Evolutionary conservation across 148 eudicot species (phyloP), one percentile per base, ranked within the genome.

Genomic region (Arbutus unedo): DNA sequence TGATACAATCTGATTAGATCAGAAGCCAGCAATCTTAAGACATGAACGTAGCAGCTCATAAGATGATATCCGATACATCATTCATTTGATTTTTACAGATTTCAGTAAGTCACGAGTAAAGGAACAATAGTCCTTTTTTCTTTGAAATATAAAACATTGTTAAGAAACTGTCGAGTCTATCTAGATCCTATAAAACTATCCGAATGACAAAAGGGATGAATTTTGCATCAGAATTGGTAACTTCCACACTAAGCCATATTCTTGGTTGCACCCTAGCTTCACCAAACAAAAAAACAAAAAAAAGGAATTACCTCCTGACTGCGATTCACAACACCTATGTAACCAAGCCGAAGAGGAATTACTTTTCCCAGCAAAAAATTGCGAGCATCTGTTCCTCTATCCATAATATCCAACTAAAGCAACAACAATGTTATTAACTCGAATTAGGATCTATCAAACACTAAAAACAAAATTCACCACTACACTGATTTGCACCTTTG

Each of bases 351-450:
- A 82, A 95, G 93, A 57, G 98, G 98, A 75, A 95, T 88, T 54
- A 93, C 97, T 92, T 95, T 92, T 74, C 98, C 98, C 10, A 95
- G 92, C 91, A 95, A 88, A 79, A 95, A 93, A 71, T 95, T 92
- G 82, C 94, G 91, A 55, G 98, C 98, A 92, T 95, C 97, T 57
- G 98, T 95, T 38, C 97, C 98, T 85, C 97, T 89, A 82, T 95
- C 98, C 98, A 95, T 95, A 31, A 95, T 95, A 84, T 95, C 98
- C 78, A 95, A 86, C 98, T 95, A 86, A 84, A 85, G 82, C 60
- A 85, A 79, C 84, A 82, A 56, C 2, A 82, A 50, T 76, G 60
- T 47, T 18, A n/a, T 47, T 47, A 44, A 15, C 54, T 62, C 44
- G 59, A 76, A 54, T 38, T 74, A 41, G 60, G 55, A 56, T 19